Base-by-base conservation (phyloP, 2,329 filamentous ascomycete genomes). In the Aspergillus sp. region DNA sequence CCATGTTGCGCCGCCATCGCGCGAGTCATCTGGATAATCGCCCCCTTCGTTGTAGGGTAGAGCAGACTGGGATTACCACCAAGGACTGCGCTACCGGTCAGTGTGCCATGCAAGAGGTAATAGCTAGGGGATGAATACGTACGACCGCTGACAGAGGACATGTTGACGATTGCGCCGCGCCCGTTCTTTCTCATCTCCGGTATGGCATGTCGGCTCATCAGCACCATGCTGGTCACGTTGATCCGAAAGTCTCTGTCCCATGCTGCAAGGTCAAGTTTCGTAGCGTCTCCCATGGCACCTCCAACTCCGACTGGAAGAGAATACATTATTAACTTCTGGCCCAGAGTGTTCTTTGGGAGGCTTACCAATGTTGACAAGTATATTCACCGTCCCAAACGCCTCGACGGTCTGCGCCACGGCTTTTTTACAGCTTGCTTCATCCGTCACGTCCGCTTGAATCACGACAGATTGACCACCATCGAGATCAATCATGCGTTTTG, bases 1-100 rank as follows among this genome's bases (percentile, higher is more conserved):
- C 70, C 77, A 56, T 80, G 78, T 30, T 80, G 74, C 1, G 76
- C 75, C 1, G 78, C 78, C 78, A 81, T 80, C 1, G 77, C 75
- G 1, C 76, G 61, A 1, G 78, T 80, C 77, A 81, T 79, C 20
- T 80, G 76, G 2, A 80, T 70, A 1, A 80, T 67, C 5, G 67
- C 68, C 2, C 67, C 68, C 47, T 70, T 71, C 19, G 54, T 66
- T 2, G 66, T 70, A 3, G 67, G 65, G 35, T 69, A 71, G n/a
- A 69, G 49, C 14, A 68, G 41, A 47, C 57, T 61, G 1, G 63
- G 63, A 40, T 60, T 65, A 4, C 67, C 63, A 11, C 64, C 63
- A 33, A 55, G 49, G 46, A 68, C 72, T 38, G 14, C 16, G 10
- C 14, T 38, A 3, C 35, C 16, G 14, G 4, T 38, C 35, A 38